These are phyloP conservation scores for Rhazya stricta DNA, from an alignment of 257 asterid genomes.

Conservation along the genomic window DNA sequence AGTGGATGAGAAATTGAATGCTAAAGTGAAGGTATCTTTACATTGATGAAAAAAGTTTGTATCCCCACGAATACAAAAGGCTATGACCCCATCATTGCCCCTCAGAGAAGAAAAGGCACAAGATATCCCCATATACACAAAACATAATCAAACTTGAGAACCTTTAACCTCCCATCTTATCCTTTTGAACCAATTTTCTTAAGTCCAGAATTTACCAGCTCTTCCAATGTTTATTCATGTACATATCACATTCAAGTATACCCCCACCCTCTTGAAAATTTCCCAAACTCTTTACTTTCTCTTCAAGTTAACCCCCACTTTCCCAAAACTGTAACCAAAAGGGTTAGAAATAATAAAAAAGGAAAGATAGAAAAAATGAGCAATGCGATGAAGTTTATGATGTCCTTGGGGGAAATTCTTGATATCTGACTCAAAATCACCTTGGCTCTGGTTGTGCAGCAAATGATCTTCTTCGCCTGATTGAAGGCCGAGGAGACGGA, in stretches of 20 bases:
- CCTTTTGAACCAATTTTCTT: conserved; percentile 12
- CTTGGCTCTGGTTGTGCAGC: conserved; percentile 42
- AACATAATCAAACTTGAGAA: conserved; percentile 11
- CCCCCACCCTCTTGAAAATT: conserved; percentile 16
- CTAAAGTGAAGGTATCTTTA: conserved; percentile 4
- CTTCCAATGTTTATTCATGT: conserved; percentile 31
- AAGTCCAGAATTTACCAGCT: conserved; percentile 19
- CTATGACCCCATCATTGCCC: conserved; percentile 18
- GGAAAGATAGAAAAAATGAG: conserved; percentile 2
- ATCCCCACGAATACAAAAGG: conserved; percentile 16
- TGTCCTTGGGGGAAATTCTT: not conserved
- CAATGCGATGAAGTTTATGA: conserved; percentile 2
- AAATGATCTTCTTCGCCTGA: conserved; percentile 43
- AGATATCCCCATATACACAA: conserved; percentile 25
- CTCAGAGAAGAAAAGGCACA: conserved; percentile 12
- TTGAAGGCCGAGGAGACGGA: conserved; percentile 36
- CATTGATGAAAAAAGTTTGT: conserved; percentile 7
- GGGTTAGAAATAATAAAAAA: not conserved
- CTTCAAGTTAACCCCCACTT: not conserved
- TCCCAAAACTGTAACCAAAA: conserved; percentile 9
- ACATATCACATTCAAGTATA: conserved; percentile 42
- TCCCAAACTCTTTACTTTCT: conserved; percentile 5
- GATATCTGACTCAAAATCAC: conserved; percentile 28
- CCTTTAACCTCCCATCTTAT: conserved; percentile 1
- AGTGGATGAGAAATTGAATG: not conserved